Percentiles rank a stretch among this genome's conserved stretches.
These are phyloP conservation scores for Candida patagonica DNA, from an alignment of 805 yeast genomes.

Conservation along the genomic window DNA sequence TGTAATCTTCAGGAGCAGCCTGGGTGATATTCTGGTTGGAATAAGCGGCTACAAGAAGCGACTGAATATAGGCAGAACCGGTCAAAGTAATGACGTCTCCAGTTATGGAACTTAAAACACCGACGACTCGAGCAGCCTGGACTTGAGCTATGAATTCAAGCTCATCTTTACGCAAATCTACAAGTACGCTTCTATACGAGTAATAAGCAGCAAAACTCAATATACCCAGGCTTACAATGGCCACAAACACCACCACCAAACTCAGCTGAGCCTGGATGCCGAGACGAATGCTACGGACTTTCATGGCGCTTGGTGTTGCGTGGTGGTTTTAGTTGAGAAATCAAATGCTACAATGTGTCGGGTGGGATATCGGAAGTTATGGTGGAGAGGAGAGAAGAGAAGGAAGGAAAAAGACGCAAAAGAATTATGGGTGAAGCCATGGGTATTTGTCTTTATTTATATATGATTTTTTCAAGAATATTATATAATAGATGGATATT, in stretches of 20 bases:
- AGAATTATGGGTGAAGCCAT: not conserved
- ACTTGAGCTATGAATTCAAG: constrained; percentile 70
- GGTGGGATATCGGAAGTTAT: not conserved
- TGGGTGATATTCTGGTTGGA: constrained; percentile 2
- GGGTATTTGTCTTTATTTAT: not conserved
- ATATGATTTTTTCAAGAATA: not conserved
- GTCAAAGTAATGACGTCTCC: constrained; percentile 62
- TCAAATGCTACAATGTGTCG: not conserved
- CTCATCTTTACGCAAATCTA: constrained; percentile 54
- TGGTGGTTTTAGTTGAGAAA: not conserved
- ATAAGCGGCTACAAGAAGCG: constrained; percentile 44
- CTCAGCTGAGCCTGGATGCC: constrained; percentile 73
- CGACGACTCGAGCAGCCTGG: constrained; percentile 68
- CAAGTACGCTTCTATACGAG: constrained; percentile 55
- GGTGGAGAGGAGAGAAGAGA: not conserved
- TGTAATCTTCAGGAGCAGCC: constrained; percentile 4
- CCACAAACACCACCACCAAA: constrained; percentile 57
- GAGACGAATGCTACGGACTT: constrained; percentile 28
- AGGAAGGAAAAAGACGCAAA: not conserved
- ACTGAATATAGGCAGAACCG: constrained; percentile 46
- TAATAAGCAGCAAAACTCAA: constrained; percentile 60
- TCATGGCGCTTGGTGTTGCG: constrained; percentile 3
- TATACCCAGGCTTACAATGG: constrained; percentile 59
- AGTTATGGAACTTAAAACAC: constrained; percentile 49
- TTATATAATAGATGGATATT: too few species aligned